Evolutionary conservation across 108 stramenopile species (phyloP), one percentile per base, ranked within the genome.

Genomic region (Cyclotella cryptica): DNA sequence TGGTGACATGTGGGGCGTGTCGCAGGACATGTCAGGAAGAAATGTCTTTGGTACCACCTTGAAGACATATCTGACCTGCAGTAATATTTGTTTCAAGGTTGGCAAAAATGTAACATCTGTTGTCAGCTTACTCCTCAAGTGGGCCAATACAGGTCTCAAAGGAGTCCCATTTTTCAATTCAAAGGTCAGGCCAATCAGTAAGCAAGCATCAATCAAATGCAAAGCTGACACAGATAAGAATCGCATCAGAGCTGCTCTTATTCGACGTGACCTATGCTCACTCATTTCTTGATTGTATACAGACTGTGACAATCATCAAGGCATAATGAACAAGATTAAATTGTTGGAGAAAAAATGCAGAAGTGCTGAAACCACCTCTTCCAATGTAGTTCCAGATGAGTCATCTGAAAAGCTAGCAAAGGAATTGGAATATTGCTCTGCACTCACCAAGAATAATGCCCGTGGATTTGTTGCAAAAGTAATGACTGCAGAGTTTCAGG

Each of bases 401-500:
- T 58, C 69, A 14, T 26, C 42, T 12, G 7, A 3, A 21, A 17
- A 9, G 21, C 51, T 77, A 5, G 66, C 42, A 40, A 40, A 58
- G 11, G 75, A 69, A 26, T 26, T 77, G 12, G 55, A 68, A 2
- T 7, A 26, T 14, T 26, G 24, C 21, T 27, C 26, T 29, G 75
- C 75, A 17, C 75, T 69, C 44, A 19, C 10, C 4, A 1, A 19
- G 19, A 75, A 75, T 55, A 46, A 66, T 35, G 65, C 74, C 3
- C 11, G 18, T 59, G n/a, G n/a, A n/a, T n/a, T n/a, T n/a, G n/a
- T n/a, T n/a, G n/a, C n/a, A n/a, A n/a, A n/a, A n/a, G n/a, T 78
- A 30, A 40, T 78, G 4, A 71, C 46, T 45, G 77, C 69, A 15
- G 63, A 79, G 57, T 71, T 53, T 15, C 78, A 79, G 66, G 70